Conservation (phyloP, 2,329 filamentous ascomycete genomes). For the Colletotrichum sp. region DNA sequence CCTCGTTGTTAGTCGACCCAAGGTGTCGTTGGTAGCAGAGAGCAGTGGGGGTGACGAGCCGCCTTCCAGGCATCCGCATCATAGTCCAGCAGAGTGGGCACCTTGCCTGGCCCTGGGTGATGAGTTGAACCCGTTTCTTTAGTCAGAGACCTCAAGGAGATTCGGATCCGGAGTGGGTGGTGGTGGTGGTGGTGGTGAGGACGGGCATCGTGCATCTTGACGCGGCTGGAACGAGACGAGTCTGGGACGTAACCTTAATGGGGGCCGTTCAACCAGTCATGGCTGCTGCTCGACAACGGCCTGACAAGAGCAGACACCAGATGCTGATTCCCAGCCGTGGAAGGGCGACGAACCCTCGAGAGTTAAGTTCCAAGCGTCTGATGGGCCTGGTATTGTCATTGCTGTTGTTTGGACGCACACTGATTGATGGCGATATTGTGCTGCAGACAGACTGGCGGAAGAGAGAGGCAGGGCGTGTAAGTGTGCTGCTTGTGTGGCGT, state of each 20-base stretch:
- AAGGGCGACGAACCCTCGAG: not conserved
- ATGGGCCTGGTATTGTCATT: not conserved
- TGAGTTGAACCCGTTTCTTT: not conserved
- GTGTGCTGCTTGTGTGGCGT: not conserved
- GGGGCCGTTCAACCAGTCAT: not conserved
- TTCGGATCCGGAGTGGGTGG: not conserved
- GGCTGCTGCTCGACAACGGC: not conserved
- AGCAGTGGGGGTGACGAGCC: not conserved
- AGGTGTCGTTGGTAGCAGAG: not conserved
- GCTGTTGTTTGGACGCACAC: not conserved
- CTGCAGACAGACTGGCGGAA: not conserved
- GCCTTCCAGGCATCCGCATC: not conserved
- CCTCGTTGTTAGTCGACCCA: not conserved
- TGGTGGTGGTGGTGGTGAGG: not conserved
- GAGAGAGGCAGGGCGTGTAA: not conserved
- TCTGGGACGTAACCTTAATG: constrained; percentile 20
- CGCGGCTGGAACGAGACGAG: constrained; percentile 20
- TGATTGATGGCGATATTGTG: not conserved
- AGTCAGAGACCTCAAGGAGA: not conserved
- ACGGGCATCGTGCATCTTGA: constrained; percentile 7
- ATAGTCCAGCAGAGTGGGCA: not conserved
- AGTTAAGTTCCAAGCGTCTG: not conserved
- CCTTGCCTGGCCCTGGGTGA: not conserved
- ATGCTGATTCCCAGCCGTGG: not conserved
- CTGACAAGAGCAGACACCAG: not conserved